Evolutionary conservation across 2,329 filamentous ascomycete genomes (phyloP).

Genomic region (Proliferodiscus dingleyae): DNA sequence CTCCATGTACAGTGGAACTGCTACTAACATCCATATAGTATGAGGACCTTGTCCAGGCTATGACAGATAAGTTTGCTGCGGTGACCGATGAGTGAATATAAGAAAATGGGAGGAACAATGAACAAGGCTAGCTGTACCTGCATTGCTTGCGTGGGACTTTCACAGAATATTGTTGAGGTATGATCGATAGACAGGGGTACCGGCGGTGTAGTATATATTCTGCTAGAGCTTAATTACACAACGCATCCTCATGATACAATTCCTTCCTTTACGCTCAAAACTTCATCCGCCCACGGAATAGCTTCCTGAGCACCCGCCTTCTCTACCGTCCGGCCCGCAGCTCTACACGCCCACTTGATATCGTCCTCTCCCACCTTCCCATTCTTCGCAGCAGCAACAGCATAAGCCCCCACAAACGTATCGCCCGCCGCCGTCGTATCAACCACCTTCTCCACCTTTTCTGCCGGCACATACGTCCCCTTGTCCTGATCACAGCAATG

Average conservation of each 20-base stretch:
- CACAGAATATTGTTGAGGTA: constrained; percentile 15
- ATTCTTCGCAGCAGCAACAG: constrained; percentile 59
- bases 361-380: constrained; percentile 39
- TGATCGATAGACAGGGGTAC: constrained; percentile 15
- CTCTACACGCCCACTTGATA: constrained; percentile 55
- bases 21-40: constrained; percentile 71
- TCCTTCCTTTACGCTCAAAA: constrained; percentile 25
- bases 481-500: constrained; percentile 38
- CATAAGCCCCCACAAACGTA: constrained; percentile 88
- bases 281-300: constrained; percentile 60
- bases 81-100: constrained; percentile 80
- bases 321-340: constrained; percentile 62
- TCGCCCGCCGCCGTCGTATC: constrained; percentile 94
- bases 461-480: constrained; percentile 55
- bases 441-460: constrained; percentile 67
- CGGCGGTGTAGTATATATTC: constrained; percentile 26
- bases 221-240: constrained; percentile 11
- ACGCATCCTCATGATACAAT: too few species aligned
- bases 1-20: too few species aligned
- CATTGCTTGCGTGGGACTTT: constrained; percentile 20
- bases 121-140: too few species aligned
- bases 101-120: constrained; percentile 1
- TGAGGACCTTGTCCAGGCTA: constrained; percentile 81
- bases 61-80: constrained; percentile 96
- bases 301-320: constrained; percentile 59